These are phyloP conservation scores for Nadsonia starkeyi-henricii DNA, from an alignment of 1,139 yeast genomes.

Conservation along the genomic window DNA sequence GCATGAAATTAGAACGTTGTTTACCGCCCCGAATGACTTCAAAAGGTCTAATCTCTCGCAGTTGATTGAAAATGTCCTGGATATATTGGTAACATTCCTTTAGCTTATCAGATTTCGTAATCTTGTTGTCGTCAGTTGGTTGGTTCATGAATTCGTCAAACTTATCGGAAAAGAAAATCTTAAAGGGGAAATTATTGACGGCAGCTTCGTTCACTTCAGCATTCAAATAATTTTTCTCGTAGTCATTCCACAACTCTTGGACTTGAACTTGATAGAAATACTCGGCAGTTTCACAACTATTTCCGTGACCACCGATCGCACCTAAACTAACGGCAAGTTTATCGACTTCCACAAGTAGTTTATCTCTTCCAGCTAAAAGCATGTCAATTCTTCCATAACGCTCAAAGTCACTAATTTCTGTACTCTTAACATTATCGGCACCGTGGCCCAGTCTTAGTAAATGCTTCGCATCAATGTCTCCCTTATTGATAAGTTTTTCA, in stretches of 20 bases:
- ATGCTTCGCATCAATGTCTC: conserved; percentile 16
- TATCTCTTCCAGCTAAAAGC: conserved; percentile 10
- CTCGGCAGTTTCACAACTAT: conserved; percentile 30
- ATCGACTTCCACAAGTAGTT: conserved; percentile 22
- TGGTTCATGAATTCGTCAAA: not conserved
- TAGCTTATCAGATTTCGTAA: conserved; percentile 1
- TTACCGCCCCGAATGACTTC: conserved; percentile 16
- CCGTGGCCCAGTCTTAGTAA: conserved; percentile 18
- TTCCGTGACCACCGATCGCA: conserved; percentile 31
- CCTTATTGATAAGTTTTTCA: conserved; percentile 10
- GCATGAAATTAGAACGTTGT: conserved; percentile 16
- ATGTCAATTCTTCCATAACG: conserved; percentile 16
- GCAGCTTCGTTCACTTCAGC: conserved; percentile 4
- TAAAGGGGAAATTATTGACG: conserved; percentile 22
- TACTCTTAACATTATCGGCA: conserved; percentile 8
- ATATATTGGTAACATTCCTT: conserved; percentile 14
- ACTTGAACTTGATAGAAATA: conserved; percentile 26
- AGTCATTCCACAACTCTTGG: conserved; percentile 22
- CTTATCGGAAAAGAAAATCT: conserved; percentile 10
- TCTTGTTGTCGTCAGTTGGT: not conserved
- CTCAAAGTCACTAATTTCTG: conserved; percentile 4
- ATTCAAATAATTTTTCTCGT: conserved; percentile 8
- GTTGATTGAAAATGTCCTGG: conserved; percentile 19
- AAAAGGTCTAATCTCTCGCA: conserved; percentile 24
- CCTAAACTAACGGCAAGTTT: conserved; percentile 24